These are phyloP conservation scores for Exophiala dermatitidis DNA, from an alignment of 2,329 filamentous ascomycete species.

Conservation along the genomic window DNA sequence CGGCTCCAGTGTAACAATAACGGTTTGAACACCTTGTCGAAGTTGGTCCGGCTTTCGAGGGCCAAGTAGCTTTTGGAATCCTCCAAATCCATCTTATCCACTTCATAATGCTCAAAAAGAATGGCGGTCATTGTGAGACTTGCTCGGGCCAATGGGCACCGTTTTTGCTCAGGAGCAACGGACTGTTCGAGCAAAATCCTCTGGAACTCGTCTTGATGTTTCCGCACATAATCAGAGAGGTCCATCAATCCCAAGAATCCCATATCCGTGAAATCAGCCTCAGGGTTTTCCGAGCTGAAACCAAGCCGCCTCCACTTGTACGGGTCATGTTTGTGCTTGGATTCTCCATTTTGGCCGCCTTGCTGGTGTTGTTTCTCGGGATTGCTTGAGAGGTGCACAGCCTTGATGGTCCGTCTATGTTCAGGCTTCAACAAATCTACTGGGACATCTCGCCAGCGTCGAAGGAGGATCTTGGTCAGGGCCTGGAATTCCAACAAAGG, in stretches of 20 bases:
- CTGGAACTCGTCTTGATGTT: slow-evolving; percentile 86
- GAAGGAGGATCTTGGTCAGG: slow-evolving; percentile 76
- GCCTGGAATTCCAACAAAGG: slow-evolving; percentile 89
- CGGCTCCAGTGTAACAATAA: slow-evolving; percentile 88
- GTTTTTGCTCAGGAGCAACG: slow-evolving; percentile 59
- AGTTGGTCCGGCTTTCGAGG: slow-evolving; percentile 66
- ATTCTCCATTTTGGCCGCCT: slow-evolving; percentile 34
- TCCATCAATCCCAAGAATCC: slow-evolving; percentile 98
- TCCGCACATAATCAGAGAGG: slow-evolving; percentile 83
- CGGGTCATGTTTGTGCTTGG: slow-evolving; percentile 62
- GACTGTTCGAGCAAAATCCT: slow-evolving; percentile 88
- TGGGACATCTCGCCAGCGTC: slow-evolving; percentile 78
- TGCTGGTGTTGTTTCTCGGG: slow-evolving; percentile 52
- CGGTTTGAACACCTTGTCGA: slow-evolving; percentile 81
- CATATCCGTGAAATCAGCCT: slow-evolving; percentile 72
- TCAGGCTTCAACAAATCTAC: slow-evolving; percentile 83
- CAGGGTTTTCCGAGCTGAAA: slow-evolving; percentile 84
- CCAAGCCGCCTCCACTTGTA: slow-evolving; percentile 90
- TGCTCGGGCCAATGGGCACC: slow-evolving; percentile 80
- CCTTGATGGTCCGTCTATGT: slow-evolving; percentile 78
- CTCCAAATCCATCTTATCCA: slow-evolving; percentile 74
- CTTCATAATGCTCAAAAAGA: slow-evolving; percentile 91
- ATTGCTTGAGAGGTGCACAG: slow-evolving; percentile 73
- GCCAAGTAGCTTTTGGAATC: slow-evolving; percentile 69
- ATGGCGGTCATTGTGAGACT: slow-evolving; percentile 81